Base-by-base conservation (phyloP, 192 early-diverging fungal species). In the Coemansia pectinata region DNA sequence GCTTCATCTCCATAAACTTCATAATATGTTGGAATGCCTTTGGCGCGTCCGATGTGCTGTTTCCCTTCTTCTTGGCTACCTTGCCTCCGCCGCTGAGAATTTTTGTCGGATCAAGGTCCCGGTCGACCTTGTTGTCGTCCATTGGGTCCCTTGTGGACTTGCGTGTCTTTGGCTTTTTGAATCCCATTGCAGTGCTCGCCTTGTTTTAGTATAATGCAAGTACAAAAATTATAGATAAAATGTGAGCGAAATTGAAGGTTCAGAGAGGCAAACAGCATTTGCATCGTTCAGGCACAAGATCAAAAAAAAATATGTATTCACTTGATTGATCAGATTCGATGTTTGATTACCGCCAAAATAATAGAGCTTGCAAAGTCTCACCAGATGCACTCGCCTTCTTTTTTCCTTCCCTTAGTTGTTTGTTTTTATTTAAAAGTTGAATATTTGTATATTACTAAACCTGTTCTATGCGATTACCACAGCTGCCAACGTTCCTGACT, bases 161-260 rank as follows among this genome's bases (percentile, higher is more conserved):
- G 39, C 31, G 29, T 10, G 67, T 66, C 72, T 82, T 82, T 71
- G 79, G 74, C 38, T 71, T 73, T 48, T 76, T 77, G 63, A 82
- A 82, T 29, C 79, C 74, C 79, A 82, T 82, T 14, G 40, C 41
- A 11, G 4, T 31, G 4, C 41, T 45, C 42, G 5, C 15, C 15
- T 6, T 48, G 47, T 8, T 19, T 21, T 21, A 21, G n/a, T 21
- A 48, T 48, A 19, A 48, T 21, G n/a, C 52, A 29, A 55, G 25
- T 31, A 55, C 25, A 29, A 23, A 38, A 33, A 36, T 44, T 52
- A 6, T 33, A 29, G 38, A 5, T 41, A 62, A 47, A 65, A 52
- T 15, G 15, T 3, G 40, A 34, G 34, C 8, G 25, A 58, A 34
- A 57, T 10, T 17, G 65, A 31, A 39, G 34, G 19, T 66, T 27